A percentile compares a stretch with the other conserved stretches of the same genome.
phyloP scores from a whole-genome alignment of 2,329 filamentous ascomycete genomes.

The Penicillium sp. region DNA sequence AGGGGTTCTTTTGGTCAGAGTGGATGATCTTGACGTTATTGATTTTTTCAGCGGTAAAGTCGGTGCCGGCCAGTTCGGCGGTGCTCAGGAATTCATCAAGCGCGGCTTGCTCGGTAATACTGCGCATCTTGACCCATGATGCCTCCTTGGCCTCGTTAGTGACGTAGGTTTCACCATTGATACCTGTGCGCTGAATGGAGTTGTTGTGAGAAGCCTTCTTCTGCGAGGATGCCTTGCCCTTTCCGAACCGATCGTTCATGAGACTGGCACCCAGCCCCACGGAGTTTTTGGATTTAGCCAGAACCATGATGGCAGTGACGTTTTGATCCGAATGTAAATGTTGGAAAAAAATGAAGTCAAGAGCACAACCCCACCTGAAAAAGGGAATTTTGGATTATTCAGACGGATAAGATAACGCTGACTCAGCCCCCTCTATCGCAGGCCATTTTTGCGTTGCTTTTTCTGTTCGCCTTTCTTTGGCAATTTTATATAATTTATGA shows the following conservation, averaged over 20 bases:
- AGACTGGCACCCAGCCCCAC: conserved; percentile 95
- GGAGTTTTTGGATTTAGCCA: conserved; percentile 91
- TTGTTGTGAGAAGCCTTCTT: conserved; percentile 67
- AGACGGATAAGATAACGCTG: conserved; percentile 36
- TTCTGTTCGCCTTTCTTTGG: background rate
- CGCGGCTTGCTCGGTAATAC: conserved; percentile 93
- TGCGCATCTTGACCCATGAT: conserved; percentile 98
- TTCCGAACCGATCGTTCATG: conserved; percentile 98
- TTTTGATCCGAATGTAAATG: conserved; percentile 2
- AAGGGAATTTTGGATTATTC: conserved; percentile 31
- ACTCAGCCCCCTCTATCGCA: conserved; percentile 19
- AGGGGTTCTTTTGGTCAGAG: conserved; percentile 93
- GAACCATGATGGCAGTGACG: conserved; percentile 58
- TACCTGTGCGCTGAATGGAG: conserved; percentile 70
- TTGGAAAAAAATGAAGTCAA: conserved; percentile 15
- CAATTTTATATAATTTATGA: no score
- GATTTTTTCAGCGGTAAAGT: conserved; percentile 98
- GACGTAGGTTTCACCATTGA: conserved; percentile 84
- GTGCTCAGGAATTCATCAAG: conserved; percentile 96
- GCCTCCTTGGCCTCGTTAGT: conserved; percentile 90
- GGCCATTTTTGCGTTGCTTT: background rate
- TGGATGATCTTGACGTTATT: conserved; percentile 99
- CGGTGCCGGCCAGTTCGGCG: conserved; percentile 94
- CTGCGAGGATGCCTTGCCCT: conserved; percentile 81
- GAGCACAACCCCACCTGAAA: conserved; percentile 28